Evolutionary conservation across 139 green algal genomes (phyloP), one percentile per base, ranked within the genome.

Genomic region (Tetradesmus obliquus): DNA sequence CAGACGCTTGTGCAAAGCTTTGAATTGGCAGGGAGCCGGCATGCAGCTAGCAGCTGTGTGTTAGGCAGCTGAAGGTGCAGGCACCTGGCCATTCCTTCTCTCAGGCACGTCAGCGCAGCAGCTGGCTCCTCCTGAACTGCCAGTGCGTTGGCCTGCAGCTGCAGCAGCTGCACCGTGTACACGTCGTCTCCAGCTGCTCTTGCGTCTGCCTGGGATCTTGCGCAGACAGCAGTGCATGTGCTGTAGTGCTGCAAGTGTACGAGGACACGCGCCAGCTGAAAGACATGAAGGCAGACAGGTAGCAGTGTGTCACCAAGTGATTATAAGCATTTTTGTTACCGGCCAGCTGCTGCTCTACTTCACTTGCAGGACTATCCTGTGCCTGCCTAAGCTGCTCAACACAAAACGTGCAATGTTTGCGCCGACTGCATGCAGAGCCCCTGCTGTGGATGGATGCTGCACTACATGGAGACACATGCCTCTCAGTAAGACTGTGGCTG

Each of bases 231-330:
- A 55, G 55, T 10, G 20, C 87, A 91, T 1, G 72, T 22, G 22
- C 24, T 0, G n/a, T 91, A 76, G 72, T 91, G 87, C 72, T 84
- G 79, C 54, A 91, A 10, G 17, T 91, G 87, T 24, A 86, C 51
- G 12, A 91, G 71, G 22, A 91, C 12, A 8, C 5, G 51, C 8
- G 72, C 55, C 24, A 91, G n/a, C 87, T 91, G 53, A 72, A 91
- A 24, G 3, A 76, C 57, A 80, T 22, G 32, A n/a, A 10, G 53
- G 60, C 62, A 89, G 51, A 62, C 4, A 57, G 20, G 17, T 54
- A 55, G 79, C 9, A 19, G 9, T 32, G 22, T 13, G n/a, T 7
- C 74, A 32, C 45, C 32, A 45, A 45, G 32, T 45, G 32, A 45
- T 45, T 45, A 45, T 0, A 45, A 45, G 32, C 32, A 76, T 9